phyloP scores from a whole-genome alignment of 1,139 yeast species.

The Yamadazyma triangularis region DNA sequence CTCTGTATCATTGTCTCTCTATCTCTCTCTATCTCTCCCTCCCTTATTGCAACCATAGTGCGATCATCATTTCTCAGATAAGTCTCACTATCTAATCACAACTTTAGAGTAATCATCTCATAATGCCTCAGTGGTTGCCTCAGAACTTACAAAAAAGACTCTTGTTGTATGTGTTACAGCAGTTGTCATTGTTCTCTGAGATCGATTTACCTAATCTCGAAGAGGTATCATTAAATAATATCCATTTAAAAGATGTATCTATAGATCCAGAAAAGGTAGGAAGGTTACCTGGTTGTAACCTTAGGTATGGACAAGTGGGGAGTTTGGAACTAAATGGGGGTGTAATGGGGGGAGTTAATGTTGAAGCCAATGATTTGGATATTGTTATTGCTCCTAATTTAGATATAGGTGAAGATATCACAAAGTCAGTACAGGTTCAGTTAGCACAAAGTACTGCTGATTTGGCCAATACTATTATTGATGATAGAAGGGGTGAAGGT shows the following conservation, averaged over 20 bases:
- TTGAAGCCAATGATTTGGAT: conserved; percentile 54
- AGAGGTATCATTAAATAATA: conserved; percentile 58
- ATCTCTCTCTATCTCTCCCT: too few relatives aligned
- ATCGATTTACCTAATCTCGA: conserved; percentile 77
- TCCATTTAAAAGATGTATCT: conserved; percentile 56
- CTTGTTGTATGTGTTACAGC: conserved; percentile 73
- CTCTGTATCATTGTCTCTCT: too few relatives aligned
- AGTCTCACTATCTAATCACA: too few relatives aligned
- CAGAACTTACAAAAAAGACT: conserved; percentile 71
- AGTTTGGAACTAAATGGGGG: conserved; percentile 44
- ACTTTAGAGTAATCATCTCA: too few relatives aligned
- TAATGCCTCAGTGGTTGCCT: conserved; percentile 33
- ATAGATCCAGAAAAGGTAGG: conserved; percentile 70
- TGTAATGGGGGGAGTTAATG: conserved; percentile 62
- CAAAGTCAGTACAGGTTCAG: conserved; percentile 33
- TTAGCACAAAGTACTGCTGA: conserved; percentile 65
- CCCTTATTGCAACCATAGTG: too few relatives aligned
- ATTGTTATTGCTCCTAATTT: conserved; percentile 51
- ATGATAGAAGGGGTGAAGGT: too few relatives aligned
- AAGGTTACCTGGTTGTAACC: conserved; percentile 57
- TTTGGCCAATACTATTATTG: conserved; percentile 57
- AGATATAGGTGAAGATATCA: conserved; percentile 25
- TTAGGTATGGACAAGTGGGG: conserved; percentile 61
- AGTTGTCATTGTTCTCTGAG: conserved; percentile 78
- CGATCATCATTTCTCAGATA: too few relatives aligned